Conservation (phyloP, 2,329 filamentous ascomycete genomes). For the Paraphoma sp. region DNA sequence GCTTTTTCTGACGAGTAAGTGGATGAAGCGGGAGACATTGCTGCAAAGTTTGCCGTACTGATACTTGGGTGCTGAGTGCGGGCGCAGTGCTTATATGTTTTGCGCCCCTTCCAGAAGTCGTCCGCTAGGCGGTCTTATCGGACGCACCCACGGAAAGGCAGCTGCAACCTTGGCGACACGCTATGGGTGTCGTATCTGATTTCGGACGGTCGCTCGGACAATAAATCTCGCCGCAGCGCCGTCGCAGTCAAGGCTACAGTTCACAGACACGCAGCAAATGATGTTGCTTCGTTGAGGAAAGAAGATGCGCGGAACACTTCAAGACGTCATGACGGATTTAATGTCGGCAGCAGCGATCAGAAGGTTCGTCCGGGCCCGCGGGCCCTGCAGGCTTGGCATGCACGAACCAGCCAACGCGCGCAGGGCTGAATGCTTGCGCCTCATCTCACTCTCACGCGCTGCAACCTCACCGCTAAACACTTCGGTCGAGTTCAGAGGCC, state of each 20-base stretch:
- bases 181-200: background rate
- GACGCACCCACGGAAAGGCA: conserved; percentile 6
- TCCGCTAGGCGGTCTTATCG: conserved; percentile 25
- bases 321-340: conserved; percentile 23
- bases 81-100: conserved; percentile 24
- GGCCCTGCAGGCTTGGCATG: conserved; percentile 14
- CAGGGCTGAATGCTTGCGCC: conserved; percentile 8
- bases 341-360: background rate
- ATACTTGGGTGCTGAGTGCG: background rate
- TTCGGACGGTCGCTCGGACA: background rate
- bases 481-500: background rate
- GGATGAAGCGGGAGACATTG: conserved; percentile 21
- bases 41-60: conserved; percentile 1
- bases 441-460: conserved; percentile 4
- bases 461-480: background rate
- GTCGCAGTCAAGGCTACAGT: background rate
- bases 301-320: background rate
- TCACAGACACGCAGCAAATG: background rate
- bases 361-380: conserved; percentile 11
- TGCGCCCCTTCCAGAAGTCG: conserved; percentile 21
- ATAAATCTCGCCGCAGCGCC: background rate
- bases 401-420: background rate
- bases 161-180: conserved; percentile 3
- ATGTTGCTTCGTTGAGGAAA: background rate
- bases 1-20: conserved; percentile 38